Evolutionary conservation across 2,329 filamentous ascomycete genomes (phyloP).

Genomic region (Colletotrichum sp.): DNA sequence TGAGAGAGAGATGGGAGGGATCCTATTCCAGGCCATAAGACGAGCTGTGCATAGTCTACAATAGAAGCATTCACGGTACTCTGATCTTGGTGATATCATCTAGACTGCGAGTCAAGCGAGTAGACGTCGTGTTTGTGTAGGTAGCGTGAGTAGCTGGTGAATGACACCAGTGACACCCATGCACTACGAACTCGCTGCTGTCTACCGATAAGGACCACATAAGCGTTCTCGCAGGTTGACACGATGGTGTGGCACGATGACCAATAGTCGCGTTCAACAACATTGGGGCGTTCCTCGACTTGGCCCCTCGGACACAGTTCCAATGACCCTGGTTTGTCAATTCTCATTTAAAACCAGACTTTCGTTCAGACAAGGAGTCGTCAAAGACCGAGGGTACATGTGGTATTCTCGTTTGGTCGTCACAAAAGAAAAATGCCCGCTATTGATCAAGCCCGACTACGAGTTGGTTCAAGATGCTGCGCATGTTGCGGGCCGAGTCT

Average conservation of each 20-base stretch:
- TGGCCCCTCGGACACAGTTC: neutral
- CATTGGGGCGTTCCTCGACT: neutral
- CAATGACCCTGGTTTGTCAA: neutral
- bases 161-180: neutral
- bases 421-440: neutral
- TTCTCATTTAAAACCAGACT: neutral
- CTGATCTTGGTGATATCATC: neutral
- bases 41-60: slow-evolving; percentile 13
- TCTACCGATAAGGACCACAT: neutral
- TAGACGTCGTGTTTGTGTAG: neutral
- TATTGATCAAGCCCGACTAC: neutral
- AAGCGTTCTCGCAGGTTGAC: neutral
- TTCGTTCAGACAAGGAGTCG: neutral
- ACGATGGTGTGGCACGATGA: neutral
- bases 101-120: neutral
- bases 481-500: neutral
- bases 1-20: neutral
- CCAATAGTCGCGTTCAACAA: neutral
- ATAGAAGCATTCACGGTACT: slow-evolving; percentile 19
- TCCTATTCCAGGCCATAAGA: neutral
- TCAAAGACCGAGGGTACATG: neutral
- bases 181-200: neutral
- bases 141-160: neutral
- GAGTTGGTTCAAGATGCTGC: neutral
- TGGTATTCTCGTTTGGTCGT: neutral